phyloP scores from a whole-genome alignment of 1,284 basidiomycete genomes.

The Boletus calvinii region DNA sequence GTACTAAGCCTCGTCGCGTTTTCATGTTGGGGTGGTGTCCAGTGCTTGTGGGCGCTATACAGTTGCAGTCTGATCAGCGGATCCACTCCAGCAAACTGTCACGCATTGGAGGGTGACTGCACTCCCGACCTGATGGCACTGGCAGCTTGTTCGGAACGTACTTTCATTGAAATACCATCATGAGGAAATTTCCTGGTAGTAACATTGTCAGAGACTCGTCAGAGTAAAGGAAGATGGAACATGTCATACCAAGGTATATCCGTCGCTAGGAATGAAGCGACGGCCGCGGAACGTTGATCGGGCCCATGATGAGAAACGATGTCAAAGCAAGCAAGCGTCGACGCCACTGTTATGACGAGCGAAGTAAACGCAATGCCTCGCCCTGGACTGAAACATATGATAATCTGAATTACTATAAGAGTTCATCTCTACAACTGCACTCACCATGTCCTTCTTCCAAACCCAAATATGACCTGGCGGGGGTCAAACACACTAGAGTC shows the following conservation, averaged over 20 bases:
- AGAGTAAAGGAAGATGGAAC: neutral
- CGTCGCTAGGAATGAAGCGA: constrained; percentile 2
- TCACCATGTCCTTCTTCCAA: constrained; percentile 11
- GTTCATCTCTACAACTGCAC: neutral
- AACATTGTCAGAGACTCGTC: no score
- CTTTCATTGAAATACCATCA: constrained; percentile 1
- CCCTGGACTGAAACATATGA: neutral
- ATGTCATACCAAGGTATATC: constrained; percentile 2
- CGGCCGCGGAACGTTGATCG: neutral
- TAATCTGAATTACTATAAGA: neutral
- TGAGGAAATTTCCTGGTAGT: constrained; percentile 2
- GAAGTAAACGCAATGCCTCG: constrained; percentile 3
- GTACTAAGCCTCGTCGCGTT: no score
- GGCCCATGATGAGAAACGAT: neutral
- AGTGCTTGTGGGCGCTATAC: neutral
- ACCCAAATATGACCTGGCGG: constrained; percentile 9
- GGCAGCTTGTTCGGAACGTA: constrained; percentile 2
- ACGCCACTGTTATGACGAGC: constrained; percentile 2
- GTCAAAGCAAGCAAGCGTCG: constrained; percentile 1
- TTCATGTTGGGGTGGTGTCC: no score
- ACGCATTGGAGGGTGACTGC: neutral
- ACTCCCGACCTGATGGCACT: constrained; percentile 2
- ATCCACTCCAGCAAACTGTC: neutral
- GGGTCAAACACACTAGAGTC: constrained; percentile 7
- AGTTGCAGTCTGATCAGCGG: neutral